phyloP scores from a whole-genome alignment of 2,329 filamentous ascomycete genomes.

The Fusarium sp. region DNA sequence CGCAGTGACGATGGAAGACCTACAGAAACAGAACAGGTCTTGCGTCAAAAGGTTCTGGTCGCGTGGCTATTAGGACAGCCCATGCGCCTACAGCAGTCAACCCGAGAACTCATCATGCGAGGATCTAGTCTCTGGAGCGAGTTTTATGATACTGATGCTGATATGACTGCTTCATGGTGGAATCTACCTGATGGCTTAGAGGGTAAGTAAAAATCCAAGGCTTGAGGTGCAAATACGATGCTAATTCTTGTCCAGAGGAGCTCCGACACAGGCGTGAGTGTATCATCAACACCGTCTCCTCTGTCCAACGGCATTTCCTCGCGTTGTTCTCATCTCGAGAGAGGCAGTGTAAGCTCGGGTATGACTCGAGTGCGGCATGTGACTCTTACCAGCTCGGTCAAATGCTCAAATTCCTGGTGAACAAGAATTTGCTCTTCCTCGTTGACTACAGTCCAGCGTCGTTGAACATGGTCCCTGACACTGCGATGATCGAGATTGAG shows the following conservation, averaged over 20 bases:
- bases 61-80: slow-evolving; percentile 72
- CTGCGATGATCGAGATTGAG: slow-evolving; percentile 68
- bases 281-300: slow-evolving; percentile 75
- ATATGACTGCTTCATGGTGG: slow-evolving; percentile 70
- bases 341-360: slow-evolving; percentile 76
- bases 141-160: slow-evolving; percentile 46
- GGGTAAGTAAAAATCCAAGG: slow-evolving; percentile 51
- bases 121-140: slow-evolving; percentile 69
- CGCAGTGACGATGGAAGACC: slow-evolving; percentile 49
- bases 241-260: slow-evolving; percentile 60
- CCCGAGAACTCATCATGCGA: slow-evolving; percentile 71
- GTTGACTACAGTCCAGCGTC: slow-evolving; percentile 63
- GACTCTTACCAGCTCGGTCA: slow-evolving; percentile 83
- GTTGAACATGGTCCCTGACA: slow-evolving; percentile 55
- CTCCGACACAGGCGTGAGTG: slow-evolving; percentile 71
- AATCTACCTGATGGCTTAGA: slow-evolving; percentile 75
- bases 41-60: slow-evolving; percentile 75
- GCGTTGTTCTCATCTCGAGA: slow-evolving; percentile 72
- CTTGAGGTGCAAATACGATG: not conserved
- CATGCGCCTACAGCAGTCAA: slow-evolving; percentile 67
- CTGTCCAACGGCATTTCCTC: slow-evolving; percentile 74
- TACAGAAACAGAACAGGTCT: slow-evolving; percentile 67
- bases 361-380: slow-evolving; percentile 76
- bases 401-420: slow-evolving; percentile 75
- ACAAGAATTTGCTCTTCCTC: slow-evolving; percentile 68